Base-by-base conservation (phyloP, 805 yeast species). In the Millerago galiae region DNA sequence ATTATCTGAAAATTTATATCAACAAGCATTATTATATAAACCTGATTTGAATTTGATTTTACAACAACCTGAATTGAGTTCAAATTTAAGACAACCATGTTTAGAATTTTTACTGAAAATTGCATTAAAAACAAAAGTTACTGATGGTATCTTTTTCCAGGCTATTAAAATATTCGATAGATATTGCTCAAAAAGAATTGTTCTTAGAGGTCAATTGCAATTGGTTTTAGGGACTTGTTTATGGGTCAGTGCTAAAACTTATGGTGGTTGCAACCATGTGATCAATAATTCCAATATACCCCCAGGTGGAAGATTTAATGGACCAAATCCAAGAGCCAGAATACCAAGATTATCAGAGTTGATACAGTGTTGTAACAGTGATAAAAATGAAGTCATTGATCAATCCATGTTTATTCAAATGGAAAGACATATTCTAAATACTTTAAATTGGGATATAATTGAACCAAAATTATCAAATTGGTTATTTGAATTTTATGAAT, bases 191-290 rank as follows among this genome's bases (percentile, higher is more conserved):
- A 83, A 81, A 54, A 72, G 98, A 53, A 79, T 89, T 8, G 93
- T 90, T 1, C 73, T 84, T 49, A 77, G 81, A 51, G 90, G 85
- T 44, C 98, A 90, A 63, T 81, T 87, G 47, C 96, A 90, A 62
- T 71, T 91, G 41, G 91, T 91, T 10, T 88, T 95, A 27, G 84
- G 95, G 47, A 87, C 96, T 5, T 87, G 96, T 47, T 67, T 91
- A 29, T 91, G 98, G 97, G 74, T 91, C 27, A 87, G 96, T 2
- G 81, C 96, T 21, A 91, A 91, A 61, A 72, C 81, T n/a, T 76
- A 75, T 54, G 87, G 87, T 38, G 87, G 87, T 31, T 80, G 82
- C 60, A 78, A 77, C 51, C 87, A 80, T 61, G 76, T 79, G 51
- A 72, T 77, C 41, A 77, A 77, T 56, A 66, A 71, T 44, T 59